phyloP scores from a whole-genome alignment of 805 yeast genomes.

The Myxozyma nipponensis region DNA sequence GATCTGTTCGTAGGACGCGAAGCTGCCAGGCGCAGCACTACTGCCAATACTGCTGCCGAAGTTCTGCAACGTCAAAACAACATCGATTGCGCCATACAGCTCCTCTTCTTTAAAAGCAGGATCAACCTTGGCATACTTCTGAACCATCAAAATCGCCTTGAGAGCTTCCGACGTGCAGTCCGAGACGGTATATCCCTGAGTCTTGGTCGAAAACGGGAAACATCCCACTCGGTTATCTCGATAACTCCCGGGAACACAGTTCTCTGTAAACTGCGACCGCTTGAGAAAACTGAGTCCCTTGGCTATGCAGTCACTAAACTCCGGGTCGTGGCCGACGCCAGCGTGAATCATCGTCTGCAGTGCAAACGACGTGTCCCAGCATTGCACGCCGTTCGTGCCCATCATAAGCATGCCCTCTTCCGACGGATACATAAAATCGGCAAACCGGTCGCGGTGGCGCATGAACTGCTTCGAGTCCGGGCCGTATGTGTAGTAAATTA shows the following conservation, averaged over 20 bases:
- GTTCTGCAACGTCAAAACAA: constrained; percentile 73
- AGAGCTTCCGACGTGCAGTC: constrained; percentile 96
- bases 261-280: constrained; percentile 78
- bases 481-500: constrained; percentile 68
- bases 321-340: constrained; percentile 67
- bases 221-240: constrained; percentile 84
- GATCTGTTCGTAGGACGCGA: constrained; percentile 84
- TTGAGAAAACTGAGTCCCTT: constrained; percentile 67
- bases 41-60: constrained; percentile 42
- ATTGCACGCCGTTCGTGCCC: constrained; percentile 98
- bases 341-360: constrained; percentile 77
- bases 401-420: constrained; percentile 86
- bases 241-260: constrained; percentile 71
- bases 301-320: constrained; percentile 60
- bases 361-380: constrained; percentile 93
- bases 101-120: constrained; percentile 52
- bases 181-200: constrained; percentile 93
- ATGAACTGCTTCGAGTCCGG: constrained; percentile 56
- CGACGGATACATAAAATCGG: constrained; percentile 78
- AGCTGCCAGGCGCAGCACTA: constrained; percentile 79
- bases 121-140: constrained; percentile 46
- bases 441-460: constrained; percentile 54
- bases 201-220: constrained; percentile 94
- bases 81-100: constrained; percentile 68
- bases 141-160: constrained; percentile 90